Evolutionary conservation across 2,329 filamentous ascomycete genomes (phyloP).

Genomic region (Epichloe festucae): DNA sequence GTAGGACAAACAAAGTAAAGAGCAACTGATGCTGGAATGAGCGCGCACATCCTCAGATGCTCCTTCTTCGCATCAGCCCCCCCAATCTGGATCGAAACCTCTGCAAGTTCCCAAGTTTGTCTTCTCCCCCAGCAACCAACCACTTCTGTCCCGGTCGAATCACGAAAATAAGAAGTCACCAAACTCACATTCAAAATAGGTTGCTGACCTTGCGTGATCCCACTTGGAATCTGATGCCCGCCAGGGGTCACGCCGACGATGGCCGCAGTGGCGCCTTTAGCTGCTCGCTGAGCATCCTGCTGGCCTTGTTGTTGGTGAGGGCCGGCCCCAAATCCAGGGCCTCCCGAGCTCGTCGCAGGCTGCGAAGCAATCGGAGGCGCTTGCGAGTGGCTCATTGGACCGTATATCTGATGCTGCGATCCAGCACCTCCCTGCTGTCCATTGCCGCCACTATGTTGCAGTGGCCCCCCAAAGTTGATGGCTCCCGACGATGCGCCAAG

Average conservation of each 20-base stretch:
- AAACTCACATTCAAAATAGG: constrained; percentile 39
- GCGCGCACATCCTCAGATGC: neutral
- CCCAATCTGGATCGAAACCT: neutral
- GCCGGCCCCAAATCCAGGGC: constrained; percentile 56
- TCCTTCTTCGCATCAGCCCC: neutral
- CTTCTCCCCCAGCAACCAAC: neutral
- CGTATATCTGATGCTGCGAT: constrained; percentile 44
- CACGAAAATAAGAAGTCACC: neutral
- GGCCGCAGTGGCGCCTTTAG: constrained; percentile 26
- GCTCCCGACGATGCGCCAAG: constrained; percentile 39
- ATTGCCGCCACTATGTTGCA: constrained; percentile 38
- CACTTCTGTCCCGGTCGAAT: neutral
- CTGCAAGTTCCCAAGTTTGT: neutral
- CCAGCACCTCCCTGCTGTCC: constrained; percentile 33
- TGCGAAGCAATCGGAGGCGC: constrained; percentile 39
- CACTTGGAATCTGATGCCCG: constrained; percentile 25
- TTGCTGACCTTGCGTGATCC: constrained; percentile 29
- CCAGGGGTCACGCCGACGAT: constrained; percentile 33
- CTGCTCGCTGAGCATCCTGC: constrained; percentile 48
- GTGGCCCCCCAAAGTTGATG: constrained; percentile 42
- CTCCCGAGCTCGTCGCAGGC: constrained; percentile 45
- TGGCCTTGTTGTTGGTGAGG: constrained; percentile 32
- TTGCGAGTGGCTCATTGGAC: constrained; percentile 37
- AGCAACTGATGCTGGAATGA: neutral
- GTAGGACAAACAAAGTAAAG: neutral